Conservation (phyloP, 1,284 basidiomycete genomes). For the Cryptococcus hybrid region DNA sequence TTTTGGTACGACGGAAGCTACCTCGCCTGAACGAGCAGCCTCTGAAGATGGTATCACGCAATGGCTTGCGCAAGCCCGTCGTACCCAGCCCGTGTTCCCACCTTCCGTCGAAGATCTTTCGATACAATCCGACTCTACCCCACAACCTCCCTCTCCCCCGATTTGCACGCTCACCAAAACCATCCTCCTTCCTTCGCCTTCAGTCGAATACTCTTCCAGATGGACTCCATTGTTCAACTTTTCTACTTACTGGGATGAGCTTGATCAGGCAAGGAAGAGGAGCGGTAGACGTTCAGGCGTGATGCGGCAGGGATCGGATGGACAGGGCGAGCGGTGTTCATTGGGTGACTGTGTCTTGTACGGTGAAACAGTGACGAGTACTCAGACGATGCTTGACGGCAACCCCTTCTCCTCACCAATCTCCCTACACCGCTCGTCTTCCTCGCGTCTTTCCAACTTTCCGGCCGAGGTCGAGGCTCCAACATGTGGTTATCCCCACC, state of each 20-base stretch:
- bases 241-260: conserved; percentile 46
- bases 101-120: conserved; percentile 23
- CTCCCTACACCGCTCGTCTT: conserved; percentile 72
- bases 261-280: conserved; percentile 40
- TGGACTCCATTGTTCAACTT: conserved; percentile 55
- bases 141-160: conserved; percentile 55
- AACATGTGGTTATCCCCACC: conserved; percentile 93
- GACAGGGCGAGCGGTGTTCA: conserved; percentile 22
- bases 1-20: conserved; percentile 53
- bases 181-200: conserved; percentile 32
- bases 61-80: conserved; percentile 42
- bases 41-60: conserved; percentile 36
- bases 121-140: conserved; percentile 40
- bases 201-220: conserved; percentile 23
- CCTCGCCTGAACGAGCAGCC: conserved; percentile 6
- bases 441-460: conserved; percentile 81
- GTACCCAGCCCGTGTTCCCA: conserved; percentile 40
- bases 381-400: conserved; percentile 92
- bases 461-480: conserved; percentile 81
- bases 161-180: conserved; percentile 43
- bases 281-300: conserved; percentile 31
- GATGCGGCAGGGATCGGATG: conserved; percentile 21
- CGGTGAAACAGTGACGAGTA: conserved; percentile 86
- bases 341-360: conserved; percentile 79
- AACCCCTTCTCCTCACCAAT: conserved; percentile 68